Percentiles rank a stretch among this genome's conserved stretches.
phyloP scores from a whole-genome alignment of 2,329 filamentous ascomycete species.

The Trichoderma hamatum region DNA sequence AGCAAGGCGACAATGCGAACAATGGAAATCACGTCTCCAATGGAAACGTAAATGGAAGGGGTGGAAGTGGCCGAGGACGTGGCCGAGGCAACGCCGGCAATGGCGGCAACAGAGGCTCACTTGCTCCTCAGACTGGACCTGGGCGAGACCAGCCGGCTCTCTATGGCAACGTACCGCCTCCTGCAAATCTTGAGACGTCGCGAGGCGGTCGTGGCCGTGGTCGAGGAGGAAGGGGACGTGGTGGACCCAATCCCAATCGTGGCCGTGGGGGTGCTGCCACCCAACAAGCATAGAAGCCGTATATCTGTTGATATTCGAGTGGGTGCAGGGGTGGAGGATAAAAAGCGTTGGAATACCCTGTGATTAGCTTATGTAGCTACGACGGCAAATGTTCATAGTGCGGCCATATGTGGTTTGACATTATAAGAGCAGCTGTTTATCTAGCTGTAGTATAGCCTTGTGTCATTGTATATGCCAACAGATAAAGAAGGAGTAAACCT shows the following conservation, averaged over 20 bases:
- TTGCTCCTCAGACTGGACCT: constrained; percentile 27
- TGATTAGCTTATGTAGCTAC: not conserved
- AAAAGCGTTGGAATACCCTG: not conserved
- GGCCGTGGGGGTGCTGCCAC: constrained; percentile 38
- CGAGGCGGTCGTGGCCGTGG: constrained; percentile 46
- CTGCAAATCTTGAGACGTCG: constrained; percentile 55
- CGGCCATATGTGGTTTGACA: not conserved
- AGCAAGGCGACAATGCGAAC: constrained; percentile 34
- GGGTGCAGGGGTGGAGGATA: not conserved
- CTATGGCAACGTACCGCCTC: constrained; percentile 64
- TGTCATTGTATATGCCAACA: not conserved
- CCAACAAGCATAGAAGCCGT: constrained; percentile 1
- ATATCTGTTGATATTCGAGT: not conserved
- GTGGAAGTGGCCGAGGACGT: constrained; percentile 33
- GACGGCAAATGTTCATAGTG: not conserved
- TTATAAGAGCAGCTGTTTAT: not conserved
- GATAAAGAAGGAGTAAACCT: not conserved
- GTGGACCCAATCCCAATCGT: constrained; percentile 38
- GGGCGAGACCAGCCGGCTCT: constrained; percentile 33
- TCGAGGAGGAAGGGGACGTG: constrained; percentile 46
- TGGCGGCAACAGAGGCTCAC: constrained; percentile 34
- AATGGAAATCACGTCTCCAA: constrained; percentile 23
- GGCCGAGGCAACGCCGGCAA: constrained; percentile 35
- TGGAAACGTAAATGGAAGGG: constrained; percentile 33
- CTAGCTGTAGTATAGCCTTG: not conserved